Percentiles rank a stretch among this genome's conserved stretches.
Evolutionary conservation across 2,329 filamentous ascomycete genomes (phyloP).

Genomic region (Phaeosphaeria sp.): DNA sequence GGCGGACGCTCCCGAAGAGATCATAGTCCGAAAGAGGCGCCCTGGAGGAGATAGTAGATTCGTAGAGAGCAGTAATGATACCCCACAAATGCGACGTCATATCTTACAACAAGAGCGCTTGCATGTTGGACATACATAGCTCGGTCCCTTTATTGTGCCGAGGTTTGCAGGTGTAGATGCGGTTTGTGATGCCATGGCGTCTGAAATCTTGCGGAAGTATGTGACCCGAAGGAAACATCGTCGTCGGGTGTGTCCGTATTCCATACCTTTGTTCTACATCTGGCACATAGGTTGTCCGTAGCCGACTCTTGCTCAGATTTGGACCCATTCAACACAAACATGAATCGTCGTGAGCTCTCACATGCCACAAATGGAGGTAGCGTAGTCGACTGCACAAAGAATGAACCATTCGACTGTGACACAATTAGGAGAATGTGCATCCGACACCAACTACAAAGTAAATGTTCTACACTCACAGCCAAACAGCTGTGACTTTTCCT

Average conservation of each 20-base stretch:
- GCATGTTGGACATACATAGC: not conserved
- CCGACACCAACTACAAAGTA: not conserved
- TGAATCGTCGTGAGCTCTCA: not conserved
- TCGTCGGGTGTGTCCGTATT: not conserved
- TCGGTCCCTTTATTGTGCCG: not conserved
- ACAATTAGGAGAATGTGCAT: not conserved
- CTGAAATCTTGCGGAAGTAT: not conserved
- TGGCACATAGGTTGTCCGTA: not conserved
- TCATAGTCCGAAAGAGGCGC: not conserved
- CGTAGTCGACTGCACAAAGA: not conserved
- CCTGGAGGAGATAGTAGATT: not conserved
- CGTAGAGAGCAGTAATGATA: slow-evolving; percentile 1
- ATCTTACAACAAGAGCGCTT: not conserved
- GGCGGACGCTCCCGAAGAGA: not conserved
- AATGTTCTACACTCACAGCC: too few relatives aligned
- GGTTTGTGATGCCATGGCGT: not conserved
- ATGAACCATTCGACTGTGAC: not conserved
- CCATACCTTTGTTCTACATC: not conserved
- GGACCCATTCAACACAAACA: not conserved
- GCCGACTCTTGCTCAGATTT: not conserved
- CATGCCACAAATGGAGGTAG: not conserved
- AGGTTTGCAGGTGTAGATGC: not conserved
- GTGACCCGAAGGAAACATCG: not conserved
- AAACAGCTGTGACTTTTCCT: too few relatives aligned
- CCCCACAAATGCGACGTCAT: not conserved